Evolutionary conservation across 257 asterid species (phyloP), one percentile per base, ranked within the genome.

Genomic region (Lycium barbarum): DNA sequence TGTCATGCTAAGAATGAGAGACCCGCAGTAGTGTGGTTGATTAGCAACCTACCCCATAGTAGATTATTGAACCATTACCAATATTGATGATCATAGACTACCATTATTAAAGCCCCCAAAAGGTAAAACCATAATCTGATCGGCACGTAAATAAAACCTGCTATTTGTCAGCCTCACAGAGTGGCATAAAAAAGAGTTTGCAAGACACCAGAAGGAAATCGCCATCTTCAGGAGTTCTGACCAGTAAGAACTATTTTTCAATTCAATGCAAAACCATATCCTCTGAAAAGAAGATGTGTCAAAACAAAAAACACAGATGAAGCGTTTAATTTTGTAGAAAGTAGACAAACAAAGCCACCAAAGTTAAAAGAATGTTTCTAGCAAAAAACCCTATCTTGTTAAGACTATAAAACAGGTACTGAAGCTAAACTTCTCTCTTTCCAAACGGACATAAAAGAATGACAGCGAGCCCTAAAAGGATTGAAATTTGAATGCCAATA

Each of bases 341-440:
- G 79, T 38, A 71, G 55, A 71, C 79, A 71, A 54, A 68, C n/a
- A 18, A 71, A 40, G 54, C 54, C 35, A 40, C 38, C 33, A 40
- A 71, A 71, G 26, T 17, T 40, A 40, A 40, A 71, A 18, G 57
- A 43, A 43, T 18, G 54, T 71, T 43, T 43, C 36, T 18, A 40
- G 57, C 53, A 71, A 71, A 43, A 40, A 43, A 71, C 57, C 14
- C 55, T 17, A 71, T 71, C 35, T 71, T 15, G 36, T 33, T 4
- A 71, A 71, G 9, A 18, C 79, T 71, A 18, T 71, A 36, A 18
- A 71, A 43, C 55, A 71, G 40, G 79, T 26, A 71, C 43, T 71
- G 79, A 43, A n/a, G 35, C 79, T 43, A 33, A 40, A 43, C 79
- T 43, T 71, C 36, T 18, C 36, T 18, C 53, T 68, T 71, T 18